Evolutionary conservation across 1,284 basidiomycete species (phyloP), one percentile per base, ranked within the genome.

Genomic region (Ceratobasidium theobromae): DNA sequence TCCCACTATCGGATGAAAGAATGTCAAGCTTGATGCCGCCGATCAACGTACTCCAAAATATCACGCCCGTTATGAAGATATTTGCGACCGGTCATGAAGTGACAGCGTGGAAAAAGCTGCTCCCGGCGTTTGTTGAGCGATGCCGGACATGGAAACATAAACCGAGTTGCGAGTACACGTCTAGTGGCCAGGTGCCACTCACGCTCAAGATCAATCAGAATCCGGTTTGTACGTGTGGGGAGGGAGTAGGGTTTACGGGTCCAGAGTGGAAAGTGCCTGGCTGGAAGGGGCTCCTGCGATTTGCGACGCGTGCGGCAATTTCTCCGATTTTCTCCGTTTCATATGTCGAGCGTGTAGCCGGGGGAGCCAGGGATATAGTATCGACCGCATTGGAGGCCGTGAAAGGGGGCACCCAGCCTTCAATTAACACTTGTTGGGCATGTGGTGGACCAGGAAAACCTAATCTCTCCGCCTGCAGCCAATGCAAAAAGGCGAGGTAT

Each of bases 121-220:
- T 65, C 27, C 62, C 62, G 4, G 62, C 49, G 1, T 65, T 32
- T 45, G 62, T 45, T n/a, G 62, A 65, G 21, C 49, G 62, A 14
- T 45, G 62, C 30, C 35, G 62, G 12, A 65, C 38, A 2, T 65
- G 62, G 62, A 45, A 12, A 28, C 62, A 65, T 16, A 53, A 43
- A 23, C 4, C 38, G 5, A 45, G 45, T 16, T 65, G 51, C 38
- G 51, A 53, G 32, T 65, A 65, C 40, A 16, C 23, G 2, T 23
- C 62, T 12, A 35, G 35, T 6, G 51, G 25, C 11, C 18, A 27
- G 4, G 45, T 65, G 4, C 62, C 62, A 2, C 62, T 64, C 18
- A 18, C 49, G 1, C 9, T 12, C 12, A 25, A 49, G 18, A 14
- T 49, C 3, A 21, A 49, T 16, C 5, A 51, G 16, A 60, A 38